Base-by-base conservation (phyloP, 805 yeast species). In the Kluyveromyces wickerhamii region DNA sequence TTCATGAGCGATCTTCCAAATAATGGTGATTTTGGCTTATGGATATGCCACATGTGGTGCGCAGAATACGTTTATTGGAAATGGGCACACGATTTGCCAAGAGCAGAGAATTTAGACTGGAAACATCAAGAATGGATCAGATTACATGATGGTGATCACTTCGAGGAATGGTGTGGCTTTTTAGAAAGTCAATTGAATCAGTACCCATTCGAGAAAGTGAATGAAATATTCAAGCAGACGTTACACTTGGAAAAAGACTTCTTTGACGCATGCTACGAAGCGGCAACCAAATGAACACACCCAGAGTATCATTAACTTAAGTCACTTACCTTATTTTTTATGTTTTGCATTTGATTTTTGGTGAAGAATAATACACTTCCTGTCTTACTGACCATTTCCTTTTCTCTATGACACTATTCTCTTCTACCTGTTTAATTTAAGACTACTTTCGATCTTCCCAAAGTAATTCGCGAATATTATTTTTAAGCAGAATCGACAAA, bases 31-130 rank as follows among this genome's bases (percentile, higher is more conserved):
- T 41, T 44, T 17, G 55, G 60, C 3, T 66, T 68, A 42, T 34
- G 69, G 16, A 55, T 71, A 25, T 69, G 74, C 2, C 59, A 59
- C 22, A 37, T 62, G 27, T 72, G 64, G 52, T 59, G 63, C 14
- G 67, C 71, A 66, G 79, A 72, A 41, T 59, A 61, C 27, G 70
- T 69, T 1, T 73, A 72, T 44, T 56, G 69, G 28, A 66, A 65
- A 16, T 73, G 78, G 79, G 76, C 75, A 1, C 61, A 66, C 21
- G 45, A 58, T 38, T 54, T 60, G 22, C 55, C 59, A 14, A 49
- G 46, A 21, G 38, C 53, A 2, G 38, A 44, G 1, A 46, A 58
- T 30, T 50, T 71, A 22, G 60, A 59, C 17, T 71, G 67, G 62
- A 70, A 67, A 41, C 54, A 66, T 39, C 61, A 66, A 30, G 73